These are phyloP conservation scores for Daedalea quercina DNA, from an alignment of 768 basidiomycete species.

Conservation along the genomic window DNA sequence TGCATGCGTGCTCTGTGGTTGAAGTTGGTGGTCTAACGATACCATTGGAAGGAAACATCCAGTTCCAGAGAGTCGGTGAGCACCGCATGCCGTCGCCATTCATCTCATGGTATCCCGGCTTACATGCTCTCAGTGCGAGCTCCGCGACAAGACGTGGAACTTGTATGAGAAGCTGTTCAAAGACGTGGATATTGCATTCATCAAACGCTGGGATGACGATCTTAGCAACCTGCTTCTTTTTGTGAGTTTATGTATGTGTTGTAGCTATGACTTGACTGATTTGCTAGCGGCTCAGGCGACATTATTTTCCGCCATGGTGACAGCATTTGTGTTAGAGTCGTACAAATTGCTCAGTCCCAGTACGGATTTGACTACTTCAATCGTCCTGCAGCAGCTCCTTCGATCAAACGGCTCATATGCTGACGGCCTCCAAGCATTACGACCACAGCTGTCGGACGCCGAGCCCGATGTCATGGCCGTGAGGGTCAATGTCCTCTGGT, in stretches of 20 bases:
- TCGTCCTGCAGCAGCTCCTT: conserved; percentile 2
- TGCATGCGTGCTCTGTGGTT: too few relatives aligned
- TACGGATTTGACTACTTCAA: conserved; percentile 8
- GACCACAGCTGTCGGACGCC: conserved; percentile 6
- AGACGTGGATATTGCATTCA: neutral
- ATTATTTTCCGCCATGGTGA: conserved; percentile 24
- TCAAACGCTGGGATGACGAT: conserved; percentile 4
- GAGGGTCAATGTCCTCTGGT: conserved; percentile 37
- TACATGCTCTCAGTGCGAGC: too few relatives aligned
- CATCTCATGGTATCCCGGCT: too few relatives aligned
- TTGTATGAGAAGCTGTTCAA: neutral
- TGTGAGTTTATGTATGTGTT: neutral
- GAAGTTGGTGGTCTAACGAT: too few relatives aligned
- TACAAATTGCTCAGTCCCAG: conserved; percentile 16
- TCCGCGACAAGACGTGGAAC: neutral
- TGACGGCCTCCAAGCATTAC: neutral
- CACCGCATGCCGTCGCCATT: too few relatives aligned
- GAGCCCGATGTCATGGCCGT: conserved; percentile 23
- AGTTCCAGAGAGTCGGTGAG: too few relatives aligned
- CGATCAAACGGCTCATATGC: neutral
- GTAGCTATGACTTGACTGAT: too few relatives aligned
- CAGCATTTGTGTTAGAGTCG: conserved; percentile 23
- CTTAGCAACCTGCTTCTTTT: conserved; percentile 11
- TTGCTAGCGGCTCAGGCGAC: conserved; percentile 18
- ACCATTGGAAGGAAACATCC: too few relatives aligned